These are phyloP conservation scores for Mitragyna speciosa DNA, from an alignment of 257 asterid genomes.

Conservation along the genomic window DNA sequence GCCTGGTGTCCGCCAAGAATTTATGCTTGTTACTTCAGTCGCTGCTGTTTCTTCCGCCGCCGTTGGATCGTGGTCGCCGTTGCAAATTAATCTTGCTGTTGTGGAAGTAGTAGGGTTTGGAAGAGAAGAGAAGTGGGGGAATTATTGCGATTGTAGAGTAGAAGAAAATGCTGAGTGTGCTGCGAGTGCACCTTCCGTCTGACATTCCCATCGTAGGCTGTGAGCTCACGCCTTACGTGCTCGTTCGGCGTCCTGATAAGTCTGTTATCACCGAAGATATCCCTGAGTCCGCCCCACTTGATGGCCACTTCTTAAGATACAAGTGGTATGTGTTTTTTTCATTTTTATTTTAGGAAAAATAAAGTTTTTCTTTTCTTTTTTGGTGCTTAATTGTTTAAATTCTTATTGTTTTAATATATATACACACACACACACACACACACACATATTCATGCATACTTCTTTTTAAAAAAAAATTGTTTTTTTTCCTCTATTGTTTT, in stretches of 20 bases:
- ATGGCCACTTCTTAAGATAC: conserved; percentile 72
- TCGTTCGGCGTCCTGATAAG: conserved; percentile 60
- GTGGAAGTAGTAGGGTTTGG: conserved; percentile 18
- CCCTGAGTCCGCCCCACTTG: conserved; percentile 65
- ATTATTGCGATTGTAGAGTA: conserved; percentile 2
- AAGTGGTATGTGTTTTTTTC: conserved; percentile 56
- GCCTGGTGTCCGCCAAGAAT: conserved; percentile 59
- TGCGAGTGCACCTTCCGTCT: conserved; percentile 92
- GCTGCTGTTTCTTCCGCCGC: neutral
- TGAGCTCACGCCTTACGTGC: conserved; percentile 86
- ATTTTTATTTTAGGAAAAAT: neutral
- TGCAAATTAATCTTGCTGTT: neutral
- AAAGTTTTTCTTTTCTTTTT: conserved; percentile 13
- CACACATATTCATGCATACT: neutral
- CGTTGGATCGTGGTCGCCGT: neutral
- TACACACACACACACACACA: no score
- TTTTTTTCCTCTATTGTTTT: neutral
- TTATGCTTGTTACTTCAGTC: conserved; percentile 26
- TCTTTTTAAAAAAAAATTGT: neutral
- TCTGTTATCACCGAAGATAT: conserved; percentile 66
- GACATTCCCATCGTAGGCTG: conserved; percentile 97
- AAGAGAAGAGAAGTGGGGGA: conserved; percentile 24
- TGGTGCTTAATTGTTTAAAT: neutral
- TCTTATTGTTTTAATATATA: neutral
- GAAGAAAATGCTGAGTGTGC: conserved; percentile 79